Base-by-base conservation (phyloP, 768 basidiomycete genomes). In the Rhodosporidiobolus odoratus region DNA sequence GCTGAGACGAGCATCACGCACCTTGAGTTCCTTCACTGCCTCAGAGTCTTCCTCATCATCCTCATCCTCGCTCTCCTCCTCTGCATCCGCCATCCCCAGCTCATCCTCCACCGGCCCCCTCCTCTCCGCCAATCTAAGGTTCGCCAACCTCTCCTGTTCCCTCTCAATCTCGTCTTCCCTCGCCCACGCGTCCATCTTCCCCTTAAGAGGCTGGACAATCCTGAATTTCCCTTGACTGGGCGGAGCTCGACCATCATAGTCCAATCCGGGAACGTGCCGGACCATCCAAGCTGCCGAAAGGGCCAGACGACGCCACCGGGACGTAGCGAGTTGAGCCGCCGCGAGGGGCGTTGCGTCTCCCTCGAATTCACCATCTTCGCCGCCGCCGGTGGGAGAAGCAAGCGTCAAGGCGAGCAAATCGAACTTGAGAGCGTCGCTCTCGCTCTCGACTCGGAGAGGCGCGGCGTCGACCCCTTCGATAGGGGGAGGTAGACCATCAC, bases 241-340 rank as follows among this genome's bases (percentile, higher is more conserved):
- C 81, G 48, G 85, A 83, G 37, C 81, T 81, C 85, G 35, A n/a
- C 37, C 21, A 15, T 73, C 69, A 85, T 91, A 64, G 45, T 76
- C 66, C 76, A 97, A 86, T 0, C 95, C 95, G 58, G 89, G 85
- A 17, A 95, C 89, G 57, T 83, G 79, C 54, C 83, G 83, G 13
- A 86, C 84, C 68, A 97, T 80, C 37, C 85, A 85, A 34, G 90
- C 84, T 0, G 85, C 88, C 61, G 86, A 84, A 63, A 92, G 86
- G 8, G 85, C 82, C 38, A 91, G 82, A 50, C 95, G 83, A 54
- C 85, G 85, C 91, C 90, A 95, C 19, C 94, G 83, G 67, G 83
- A 61, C 19, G 65, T 81, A 30, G 82, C 80, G 0, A 85, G 82
- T 69, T 85, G 82, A 12, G 77, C 77, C 58, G 65, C 69, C 1